Percentiles rank a stretch among this genome's conserved stretches.
Evolutionary conservation across 768 basidiomycete genomes (phyloP).

Genomic region (Naganishia randhawae): DNA sequence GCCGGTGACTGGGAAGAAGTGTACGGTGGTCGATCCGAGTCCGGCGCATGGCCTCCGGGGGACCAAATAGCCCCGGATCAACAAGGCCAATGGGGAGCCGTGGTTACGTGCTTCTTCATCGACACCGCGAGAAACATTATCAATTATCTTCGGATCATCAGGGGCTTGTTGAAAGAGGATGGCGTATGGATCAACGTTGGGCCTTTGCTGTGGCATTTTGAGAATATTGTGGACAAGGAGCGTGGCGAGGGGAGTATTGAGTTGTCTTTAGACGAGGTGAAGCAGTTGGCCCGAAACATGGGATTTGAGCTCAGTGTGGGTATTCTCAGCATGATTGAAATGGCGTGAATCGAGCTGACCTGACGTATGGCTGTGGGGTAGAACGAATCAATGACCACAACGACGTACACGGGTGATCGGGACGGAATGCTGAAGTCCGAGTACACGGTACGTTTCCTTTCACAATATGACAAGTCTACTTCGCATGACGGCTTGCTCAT

Average conservation of each 20-base stretch:
- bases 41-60: constrained; percentile 5
- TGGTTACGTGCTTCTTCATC: constrained; percentile 94
- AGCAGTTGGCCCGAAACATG: constrained; percentile 64
- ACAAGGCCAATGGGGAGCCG: constrained; percentile 75
- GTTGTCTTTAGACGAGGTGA: constrained; percentile 83
- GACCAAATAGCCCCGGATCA: constrained; percentile 54
- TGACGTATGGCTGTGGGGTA: constrained; percentile 42
- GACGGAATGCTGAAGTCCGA: constrained; percentile 77
- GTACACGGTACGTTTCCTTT: constrained; percentile 58
- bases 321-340: not conserved
- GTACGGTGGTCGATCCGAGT: constrained; percentile 57
- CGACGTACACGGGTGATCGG: constrained; percentile 80
- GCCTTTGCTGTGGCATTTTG: constrained; percentile 94
- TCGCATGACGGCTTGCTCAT: not conserved
- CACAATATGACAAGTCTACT: not conserved
- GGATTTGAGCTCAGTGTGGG: constrained; percentile 79
- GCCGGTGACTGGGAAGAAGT: constrained; percentile 96
- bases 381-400: constrained; percentile 75
- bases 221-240: constrained; percentile 65
- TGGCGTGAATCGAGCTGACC: not conserved
- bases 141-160: constrained; percentile 81
- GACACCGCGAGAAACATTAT: constrained; percentile 93
- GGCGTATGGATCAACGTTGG: constrained; percentile 96
- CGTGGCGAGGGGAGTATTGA: constrained; percentile 75
- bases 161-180: constrained; percentile 72